These are phyloP conservation scores for Fragaria nilgerrensis DNA, from an alignment of 306 rosid species.

Conservation along the genomic window DNA sequence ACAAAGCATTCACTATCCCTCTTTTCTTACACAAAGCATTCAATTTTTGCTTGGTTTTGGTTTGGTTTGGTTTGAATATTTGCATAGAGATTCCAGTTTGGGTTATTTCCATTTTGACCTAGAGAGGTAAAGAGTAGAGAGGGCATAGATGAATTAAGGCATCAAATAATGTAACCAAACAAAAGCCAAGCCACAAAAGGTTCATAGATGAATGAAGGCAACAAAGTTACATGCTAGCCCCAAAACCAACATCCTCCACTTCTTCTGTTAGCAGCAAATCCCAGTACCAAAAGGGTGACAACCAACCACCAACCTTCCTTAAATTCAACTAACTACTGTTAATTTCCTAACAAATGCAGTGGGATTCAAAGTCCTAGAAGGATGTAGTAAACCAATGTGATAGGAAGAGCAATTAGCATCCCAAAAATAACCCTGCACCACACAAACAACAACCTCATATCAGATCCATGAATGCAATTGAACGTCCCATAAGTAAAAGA, in stretches of 20 bases:
- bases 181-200: constrained; percentile 12
- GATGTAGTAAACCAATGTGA: constrained; percentile 71
- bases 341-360: neutral
- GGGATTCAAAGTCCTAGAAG: constrained; percentile 68
- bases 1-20: neutral
- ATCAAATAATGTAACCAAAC: constrained; percentile 12
- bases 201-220: constrained; percentile 14
- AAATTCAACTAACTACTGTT: neutral
- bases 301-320: constrained; percentile 3
- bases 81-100: constrained; percentile 35
- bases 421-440: constrained; percentile 77
- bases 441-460: neutral
- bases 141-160: neutral
- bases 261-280: constrained; percentile 43
- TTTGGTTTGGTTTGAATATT: neutral
- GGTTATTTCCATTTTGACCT: constrained; percentile 4
- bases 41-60: neutral
- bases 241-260: constrained; percentile 9
- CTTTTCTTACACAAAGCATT: neutral
- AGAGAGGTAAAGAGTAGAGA: neutral
- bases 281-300: constrained; percentile 16
- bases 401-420: constrained; percentile 79
- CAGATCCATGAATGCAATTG: neutral
- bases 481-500: neutral
- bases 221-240: constrained; percentile 23